Conservation (phyloP, 1,139 yeast genomes). For the Yamadazyma atmosphaerica region DNA sequence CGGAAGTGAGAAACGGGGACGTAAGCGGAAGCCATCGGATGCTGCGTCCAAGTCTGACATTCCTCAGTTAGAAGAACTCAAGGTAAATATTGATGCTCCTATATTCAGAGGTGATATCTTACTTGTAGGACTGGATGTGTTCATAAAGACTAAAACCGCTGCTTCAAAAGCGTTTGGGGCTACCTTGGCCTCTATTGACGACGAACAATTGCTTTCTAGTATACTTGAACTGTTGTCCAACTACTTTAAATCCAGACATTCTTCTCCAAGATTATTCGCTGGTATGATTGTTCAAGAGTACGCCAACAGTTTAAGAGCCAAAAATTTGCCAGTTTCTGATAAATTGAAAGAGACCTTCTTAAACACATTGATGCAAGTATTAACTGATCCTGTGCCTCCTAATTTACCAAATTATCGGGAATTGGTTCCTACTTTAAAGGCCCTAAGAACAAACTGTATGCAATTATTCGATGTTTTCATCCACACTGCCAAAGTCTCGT, state of each 20-base stretch:
- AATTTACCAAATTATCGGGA: slow-evolving; percentile 69
- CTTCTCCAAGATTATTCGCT: slow-evolving; percentile 77
- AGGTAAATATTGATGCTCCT: slow-evolving; percentile 89
- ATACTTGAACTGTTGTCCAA: slow-evolving; percentile 41
- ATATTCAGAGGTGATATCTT: slow-evolving; percentile 90
- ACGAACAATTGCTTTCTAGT: slow-evolving; percentile 33
- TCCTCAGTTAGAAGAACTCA: slow-evolving; percentile 55
- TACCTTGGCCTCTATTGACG: slow-evolving; percentile 57
- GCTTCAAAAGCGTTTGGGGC: slow-evolving; percentile 79
- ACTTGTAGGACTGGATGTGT: slow-evolving; percentile 72
- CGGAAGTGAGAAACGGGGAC: slow-evolving; percentile 24
- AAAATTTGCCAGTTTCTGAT: slow-evolving; percentile 17
- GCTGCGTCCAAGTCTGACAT: slow-evolving; percentile 35
- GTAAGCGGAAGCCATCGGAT: slow-evolving; percentile 34
- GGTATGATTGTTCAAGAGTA: slow-evolving; percentile 73
- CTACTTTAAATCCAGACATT: slow-evolving; percentile 59
- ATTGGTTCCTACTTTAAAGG: slow-evolving; percentile 79
- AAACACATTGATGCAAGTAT: slow-evolving; percentile 30
- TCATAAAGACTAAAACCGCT: slow-evolving; percentile 72
- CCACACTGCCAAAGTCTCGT: slow-evolving; percentile 71
- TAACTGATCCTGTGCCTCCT: slow-evolving; percentile 41
- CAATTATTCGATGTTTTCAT: slow-evolving; percentile 77
- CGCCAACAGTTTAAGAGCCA: slow-evolving; percentile 40
- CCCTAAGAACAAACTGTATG: slow-evolving; percentile 84
- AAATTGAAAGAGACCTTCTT: slow-evolving; percentile 22